phyloP scores from a whole-genome alignment of 805 yeast genomes.

The Helenozyma baotianmanensis region DNA sequence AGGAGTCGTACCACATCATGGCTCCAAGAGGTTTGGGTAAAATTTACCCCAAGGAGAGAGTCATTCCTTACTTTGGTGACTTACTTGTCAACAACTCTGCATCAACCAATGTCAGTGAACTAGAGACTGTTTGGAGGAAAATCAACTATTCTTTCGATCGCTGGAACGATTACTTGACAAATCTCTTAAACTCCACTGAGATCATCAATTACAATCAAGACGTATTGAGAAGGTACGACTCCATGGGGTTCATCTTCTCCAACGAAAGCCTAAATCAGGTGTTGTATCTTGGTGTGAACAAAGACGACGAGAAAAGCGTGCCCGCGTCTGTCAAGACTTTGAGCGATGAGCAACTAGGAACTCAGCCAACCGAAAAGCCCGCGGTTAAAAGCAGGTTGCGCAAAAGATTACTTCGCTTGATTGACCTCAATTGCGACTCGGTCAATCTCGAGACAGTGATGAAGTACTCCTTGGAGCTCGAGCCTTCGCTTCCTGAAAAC shows the following conservation, averaged over 20 bases:
- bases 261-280: slow-evolving; percentile 42
- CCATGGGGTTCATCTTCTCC: slow-evolving; percentile 40
- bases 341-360: not conserved
- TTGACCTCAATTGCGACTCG: slow-evolving; percentile 41
- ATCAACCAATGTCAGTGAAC: slow-evolving; percentile 41
- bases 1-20: slow-evolving; percentile 62
- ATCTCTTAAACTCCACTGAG: slow-evolving; percentile 41
- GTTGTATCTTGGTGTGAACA: slow-evolving; percentile 35
- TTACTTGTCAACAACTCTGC: slow-evolving; percentile 47
- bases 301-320: slow-evolving; percentile 22
- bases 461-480: slow-evolving; percentile 58
- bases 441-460: slow-evolving; percentile 51
- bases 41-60: slow-evolving; percentile 67
- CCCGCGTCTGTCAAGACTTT: slow-evolving; percentile 10
- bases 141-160: slow-evolving; percentile 69
- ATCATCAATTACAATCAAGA: slow-evolving; percentile 37
- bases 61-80: slow-evolving; percentile 90
- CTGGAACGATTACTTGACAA: slow-evolving; percentile 71
- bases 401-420: slow-evolving; percentile 39
- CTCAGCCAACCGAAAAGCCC: not conserved
- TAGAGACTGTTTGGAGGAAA: slow-evolving; percentile 62
- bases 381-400: slow-evolving; percentile 20
- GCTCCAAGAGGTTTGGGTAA: slow-evolving; percentile 87
- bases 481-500: slow-evolving; percentile 51
- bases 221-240: slow-evolving; percentile 35